Evolutionary conservation across 257 asterid species (phyloP), one percentile per base, ranked within the genome.

Genomic region (Solanum pinnatisectum): DNA sequence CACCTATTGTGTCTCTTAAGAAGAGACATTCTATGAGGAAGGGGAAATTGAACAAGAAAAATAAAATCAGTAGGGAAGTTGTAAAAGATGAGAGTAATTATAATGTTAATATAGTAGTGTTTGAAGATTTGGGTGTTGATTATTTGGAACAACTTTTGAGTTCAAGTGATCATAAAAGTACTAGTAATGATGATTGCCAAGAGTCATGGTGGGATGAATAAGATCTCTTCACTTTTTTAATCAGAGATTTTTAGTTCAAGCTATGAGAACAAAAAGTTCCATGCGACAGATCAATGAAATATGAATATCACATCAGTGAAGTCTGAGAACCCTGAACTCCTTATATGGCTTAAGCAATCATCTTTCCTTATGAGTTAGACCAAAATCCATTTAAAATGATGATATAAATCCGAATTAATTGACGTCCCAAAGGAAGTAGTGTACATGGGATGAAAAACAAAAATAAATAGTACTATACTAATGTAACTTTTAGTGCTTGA

Each of bases 41-140:
- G 87, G 83, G 88, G 10, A 83, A 91, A 12, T 15, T 87, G 18
- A 37, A 86, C 88, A 79, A 30, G 84, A 44, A 87, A 56, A 42
- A 86, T 42, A 79, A 68, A 67, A 49, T 77, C 37, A 65, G 22
- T 73, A 40, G 73, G 87, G 88, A 87, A 65, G 91, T 74, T 74
- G 10, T 87, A 76, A 89, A 91, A 42, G 60, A 78, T 42, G 84
- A 78, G 88, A 52, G 30, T 18, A 73, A 73, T 35, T 73, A 35
- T 72, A 33, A 18, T 42, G 89, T 87, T 56, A 90, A 92, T 81
- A 79, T 91, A 87, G 92, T 96, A 46, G 98, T 93, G 88, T 92
- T 96, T 70, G 95, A 96, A 88, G 98, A 96, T 77, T 91, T 96
- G 89, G 98, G 98, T 1, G 93, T 91, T 86, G 98, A 96, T 46